These are phyloP conservation scores for Gnaphalium uliginosum DNA, from an alignment of 129 eudicot species.

Conservation along the genomic window DNA sequence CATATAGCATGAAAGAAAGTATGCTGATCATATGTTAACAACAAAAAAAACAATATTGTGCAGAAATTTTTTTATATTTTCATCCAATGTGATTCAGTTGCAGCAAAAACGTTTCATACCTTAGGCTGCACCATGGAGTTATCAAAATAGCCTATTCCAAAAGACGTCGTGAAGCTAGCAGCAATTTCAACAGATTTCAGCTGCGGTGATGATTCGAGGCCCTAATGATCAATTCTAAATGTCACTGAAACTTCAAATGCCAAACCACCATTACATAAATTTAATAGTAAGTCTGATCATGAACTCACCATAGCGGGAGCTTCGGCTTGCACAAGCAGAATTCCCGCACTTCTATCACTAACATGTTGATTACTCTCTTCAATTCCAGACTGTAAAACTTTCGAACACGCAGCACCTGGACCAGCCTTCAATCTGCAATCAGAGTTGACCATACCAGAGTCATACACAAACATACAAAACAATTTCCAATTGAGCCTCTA, in stretches of 20 bases:
- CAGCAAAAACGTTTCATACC: conserved; percentile 43
- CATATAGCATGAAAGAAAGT: neutral
- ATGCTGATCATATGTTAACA: neutral
- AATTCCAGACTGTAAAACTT: conserved; percentile 48
- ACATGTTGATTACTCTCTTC: conserved; percentile 38
- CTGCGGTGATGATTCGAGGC: conserved; percentile 36
- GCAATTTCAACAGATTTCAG: conserved; percentile 88
- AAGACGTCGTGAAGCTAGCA: conserved; percentile 81
- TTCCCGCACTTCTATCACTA: conserved; percentile 72
- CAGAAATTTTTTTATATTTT: neutral
- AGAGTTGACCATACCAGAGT: conserved; percentile 16
- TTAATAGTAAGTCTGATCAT: conserved; percentile 9
- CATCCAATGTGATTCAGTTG: neutral
- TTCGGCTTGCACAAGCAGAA: conserved; percentile 84
- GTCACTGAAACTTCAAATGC: conserved; percentile 2
- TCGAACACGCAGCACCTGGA: conserved; percentile 72
- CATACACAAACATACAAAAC: neutral
- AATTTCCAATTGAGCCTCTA: neutral
- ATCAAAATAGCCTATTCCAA: conserved; percentile 90
- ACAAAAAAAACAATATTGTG: no score
- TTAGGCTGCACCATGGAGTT: conserved; percentile 85
- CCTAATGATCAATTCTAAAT: conserved; percentile 34
- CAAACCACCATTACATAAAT: neutral
- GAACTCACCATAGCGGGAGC: conserved; percentile 49
- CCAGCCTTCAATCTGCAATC: conserved; percentile 70